Base-by-base conservation (phyloP, 1,284 basidiomycete genomes). In the Pseudozyma tsukubaensis region DNA sequence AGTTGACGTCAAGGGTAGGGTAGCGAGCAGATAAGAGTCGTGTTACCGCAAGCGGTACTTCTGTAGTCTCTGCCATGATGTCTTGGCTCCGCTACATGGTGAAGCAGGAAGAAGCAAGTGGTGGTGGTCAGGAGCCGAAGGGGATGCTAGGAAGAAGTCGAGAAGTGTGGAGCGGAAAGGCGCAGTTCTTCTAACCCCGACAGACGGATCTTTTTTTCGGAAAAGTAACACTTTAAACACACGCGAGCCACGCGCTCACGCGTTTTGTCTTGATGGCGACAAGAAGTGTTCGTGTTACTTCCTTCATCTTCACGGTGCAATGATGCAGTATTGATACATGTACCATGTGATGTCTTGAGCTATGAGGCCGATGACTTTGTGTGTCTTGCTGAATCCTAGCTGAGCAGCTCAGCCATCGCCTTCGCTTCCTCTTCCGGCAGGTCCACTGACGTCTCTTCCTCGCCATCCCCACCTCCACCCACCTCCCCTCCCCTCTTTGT, bases 11-110 rank as follows among this genome's bases (percentile, higher is more conserved):
- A 36, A 75, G 55, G 12, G 72, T 75, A 2, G 72, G 72, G 24
- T 74, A 74, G 5, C 72, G 56, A n/a, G 72, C 72, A 4, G 62
- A 40, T 4, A 74, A 43, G 4, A 74, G 67, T 18, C 72, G 66
- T 8, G 36, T 66, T 32, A 74, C 72, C 10, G 72, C 66, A 7
- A 39, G 12, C 3, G 67, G 67, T 4, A 70, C 47, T 1, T 51
- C 11, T 19, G 45, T 35, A 18, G 32, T 6, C 12, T 37, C 35
- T 36, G 57, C 4, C 67, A 69, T 69, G 34, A 8, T 35, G 29
- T 11, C 18, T 9, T 32, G 48, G 32, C 14, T 14, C 10, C 14
- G 36, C 67, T 64, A 64, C 67, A 70, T 64, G 43, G 45, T 52
- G 32, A 40, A 32, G 16, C n/a, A 9, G 42, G 16, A 18, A 43